Percentiles rank a stretch among this genome's conserved stretches.
These are phyloP conservation scores for Xylaria hypoxylon DNA, from an alignment of 2,329 filamentous ascomycete species.

Conservation along the genomic window DNA sequence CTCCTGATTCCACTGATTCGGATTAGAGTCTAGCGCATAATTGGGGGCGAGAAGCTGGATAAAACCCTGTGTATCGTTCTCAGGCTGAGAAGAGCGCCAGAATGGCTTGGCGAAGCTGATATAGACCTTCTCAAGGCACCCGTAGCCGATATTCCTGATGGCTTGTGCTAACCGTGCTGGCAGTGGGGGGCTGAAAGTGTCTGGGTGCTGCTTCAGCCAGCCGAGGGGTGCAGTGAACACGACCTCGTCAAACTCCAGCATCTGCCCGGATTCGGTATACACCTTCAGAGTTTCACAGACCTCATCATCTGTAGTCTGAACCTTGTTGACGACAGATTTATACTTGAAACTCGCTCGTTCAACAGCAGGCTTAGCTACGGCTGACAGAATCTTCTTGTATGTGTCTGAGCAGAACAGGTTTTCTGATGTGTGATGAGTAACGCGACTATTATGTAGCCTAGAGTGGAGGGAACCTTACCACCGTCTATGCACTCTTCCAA, in stretches of 20 bases:
- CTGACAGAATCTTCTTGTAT: constrained; percentile 68
- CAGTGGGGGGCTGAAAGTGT: constrained; percentile 70
- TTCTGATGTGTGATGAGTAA: constrained; percentile 54
- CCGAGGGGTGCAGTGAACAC: constrained; percentile 76
- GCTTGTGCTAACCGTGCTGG: constrained; percentile 68
- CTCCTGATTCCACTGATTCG: constrained; percentile 78
- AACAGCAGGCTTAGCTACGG: constrained; percentile 68
- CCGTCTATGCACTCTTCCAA: constrained; percentile 82
- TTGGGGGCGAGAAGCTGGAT: constrained; percentile 79
- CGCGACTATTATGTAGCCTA: constrained; percentile 39
- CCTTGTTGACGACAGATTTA: constrained; percentile 59
- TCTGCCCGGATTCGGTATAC: constrained; percentile 58
- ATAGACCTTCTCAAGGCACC: constrained; percentile 77
- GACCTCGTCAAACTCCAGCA: constrained; percentile 72
- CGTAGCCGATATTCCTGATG: constrained; percentile 75
- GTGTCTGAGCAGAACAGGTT: constrained; percentile 71
- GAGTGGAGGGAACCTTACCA: constrained; percentile 54
- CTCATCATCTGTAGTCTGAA: constrained; percentile 52
- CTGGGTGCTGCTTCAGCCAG: constrained; percentile 71
- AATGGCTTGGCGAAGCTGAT: constrained; percentile 81
- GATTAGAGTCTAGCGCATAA: constrained; percentile 73
- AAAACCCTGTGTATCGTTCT: constrained; percentile 70
- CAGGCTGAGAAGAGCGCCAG: constrained; percentile 66
- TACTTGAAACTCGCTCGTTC: constrained; percentile 66
- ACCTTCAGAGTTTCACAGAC: constrained; percentile 56